Conservation (phyloP, 805 yeast genomes). For the Candida tallmaniae region DNA sequence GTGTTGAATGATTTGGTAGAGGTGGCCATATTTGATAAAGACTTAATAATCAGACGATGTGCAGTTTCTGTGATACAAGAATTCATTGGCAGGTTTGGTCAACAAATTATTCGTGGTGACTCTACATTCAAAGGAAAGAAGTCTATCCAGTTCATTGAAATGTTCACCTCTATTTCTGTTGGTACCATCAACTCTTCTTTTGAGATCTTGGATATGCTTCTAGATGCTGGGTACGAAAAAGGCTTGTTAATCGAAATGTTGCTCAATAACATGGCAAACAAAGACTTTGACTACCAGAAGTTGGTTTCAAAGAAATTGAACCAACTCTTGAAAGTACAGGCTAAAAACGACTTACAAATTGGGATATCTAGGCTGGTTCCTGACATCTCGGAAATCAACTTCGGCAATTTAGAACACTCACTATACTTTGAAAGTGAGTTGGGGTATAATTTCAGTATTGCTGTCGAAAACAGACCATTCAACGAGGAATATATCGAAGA, state of each 20-base stretch:
- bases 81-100: conserved; percentile 70
- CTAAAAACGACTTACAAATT: neutral
- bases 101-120: conserved; percentile 22
- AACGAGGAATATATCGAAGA: conserved; percentile 7
- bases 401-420: conserved; percentile 4
- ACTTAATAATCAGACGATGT: conserved; percentile 71
- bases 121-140: conserved; percentile 23
- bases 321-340: neutral
- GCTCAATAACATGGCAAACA: conserved; percentile 2
- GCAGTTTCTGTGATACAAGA: conserved; percentile 88
- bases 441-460: neutral
- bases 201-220: conserved; percentile 14
- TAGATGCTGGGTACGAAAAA: conserved; percentile 21
- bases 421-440: conserved; percentile 9
- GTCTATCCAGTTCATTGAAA: conserved; percentile 52
- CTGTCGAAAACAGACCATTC: neutral
- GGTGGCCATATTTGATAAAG: conserved; percentile 65
- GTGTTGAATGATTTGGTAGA: conserved; percentile 39
- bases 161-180: conserved; percentile 44
- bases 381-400: neutral
- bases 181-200: conserved; percentile 16
- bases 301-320: conserved; percentile 5
- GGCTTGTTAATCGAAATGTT: conserved; percentile 6
- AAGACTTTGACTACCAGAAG: conserved; percentile 10
- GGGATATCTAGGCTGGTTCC: neutral